Evolutionary conservation across 768 basidiomycete species (phyloP).

Genomic region (Butyriboletus loyo): DNA sequence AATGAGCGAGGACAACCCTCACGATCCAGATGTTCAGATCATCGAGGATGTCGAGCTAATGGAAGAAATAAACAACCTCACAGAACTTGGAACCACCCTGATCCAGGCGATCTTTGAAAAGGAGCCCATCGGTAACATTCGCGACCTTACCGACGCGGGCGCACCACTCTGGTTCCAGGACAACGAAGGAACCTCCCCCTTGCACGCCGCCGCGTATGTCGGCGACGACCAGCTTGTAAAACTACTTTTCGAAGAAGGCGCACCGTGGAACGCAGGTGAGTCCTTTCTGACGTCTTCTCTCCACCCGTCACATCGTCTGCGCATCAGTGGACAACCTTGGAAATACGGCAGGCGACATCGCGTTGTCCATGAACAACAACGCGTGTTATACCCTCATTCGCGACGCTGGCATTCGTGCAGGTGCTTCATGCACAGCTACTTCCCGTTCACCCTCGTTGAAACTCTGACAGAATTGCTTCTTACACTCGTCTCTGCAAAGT

Average conservation of each 20-base stretch:
- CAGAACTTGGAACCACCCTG: conserved; percentile 55
- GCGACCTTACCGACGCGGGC: conserved; percentile 54
- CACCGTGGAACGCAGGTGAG: conserved; percentile 86
- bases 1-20: conserved; percentile 12
- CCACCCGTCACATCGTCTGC: not conserved
- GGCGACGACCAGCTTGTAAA: conserved; percentile 64
- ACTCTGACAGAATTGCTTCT: conserved; percentile 63
- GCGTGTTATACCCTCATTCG: conserved; percentile 74
- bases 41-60: conserved; percentile 28
- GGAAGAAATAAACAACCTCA: conserved; percentile 44
- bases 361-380: conserved; percentile 78
- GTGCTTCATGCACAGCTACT: conserved; percentile 39
- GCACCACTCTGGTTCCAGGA: conserved; percentile 92
- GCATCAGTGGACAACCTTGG: conserved; percentile 67
- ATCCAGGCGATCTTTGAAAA: conserved; percentile 55
- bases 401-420: conserved; percentile 91
- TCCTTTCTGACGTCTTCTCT: not conserved
- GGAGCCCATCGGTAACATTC: conserved; percentile 43
- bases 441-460: conserved; percentile 6
- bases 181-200: conserved; percentile 72
- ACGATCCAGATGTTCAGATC: conserved; percentile 8
- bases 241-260: conserved; percentile 73
- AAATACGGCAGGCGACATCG: conserved; percentile 87
- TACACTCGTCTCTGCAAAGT: conserved; percentile 52
- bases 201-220: conserved; percentile 84